phyloP scores from a whole-genome alignment of 805 yeast genomes.

The Hanseniaspora valbyensis region DNA sequence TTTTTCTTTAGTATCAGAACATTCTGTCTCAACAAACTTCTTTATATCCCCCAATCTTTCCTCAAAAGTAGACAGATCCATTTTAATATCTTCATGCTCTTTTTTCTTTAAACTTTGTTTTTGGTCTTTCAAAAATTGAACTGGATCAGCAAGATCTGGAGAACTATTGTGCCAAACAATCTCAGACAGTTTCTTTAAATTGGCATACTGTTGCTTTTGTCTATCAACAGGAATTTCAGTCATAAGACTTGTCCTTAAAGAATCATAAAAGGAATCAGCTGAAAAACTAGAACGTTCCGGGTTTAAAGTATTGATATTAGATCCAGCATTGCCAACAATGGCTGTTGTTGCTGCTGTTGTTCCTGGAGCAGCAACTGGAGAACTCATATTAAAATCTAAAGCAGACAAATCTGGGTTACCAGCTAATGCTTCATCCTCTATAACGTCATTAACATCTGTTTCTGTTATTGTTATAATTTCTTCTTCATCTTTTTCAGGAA shows the following conservation, averaged over 20 bases:
- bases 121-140: neutral
- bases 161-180: constrained; percentile 12
- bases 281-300: neutral
- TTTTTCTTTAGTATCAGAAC: neutral
- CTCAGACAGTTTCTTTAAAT: constrained; percentile 8
- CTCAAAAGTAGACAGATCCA: neutral
- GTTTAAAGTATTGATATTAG: too few relatives aligned
- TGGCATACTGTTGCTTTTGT: constrained; percentile 1
- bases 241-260: neutral
- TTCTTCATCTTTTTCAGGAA: neutral
- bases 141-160: neutral
- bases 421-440: neutral
- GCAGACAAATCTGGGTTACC: too few relatives aligned
- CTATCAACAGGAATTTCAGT: neutral
- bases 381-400: too few relatives aligned
- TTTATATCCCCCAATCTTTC: neutral
- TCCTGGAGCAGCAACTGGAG: neutral
- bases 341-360: neutral
- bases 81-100: neutral
- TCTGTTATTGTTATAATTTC: neutral
- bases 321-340: too few relatives aligned
- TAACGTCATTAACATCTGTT: neutral
- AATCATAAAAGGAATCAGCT: constrained; percentile 7
- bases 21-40: neutral
- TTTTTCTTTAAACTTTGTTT: neutral